phyloP scores from a whole-genome alignment of 345 rosid genomes.

The Raphanus raphanistrum region DNA sequence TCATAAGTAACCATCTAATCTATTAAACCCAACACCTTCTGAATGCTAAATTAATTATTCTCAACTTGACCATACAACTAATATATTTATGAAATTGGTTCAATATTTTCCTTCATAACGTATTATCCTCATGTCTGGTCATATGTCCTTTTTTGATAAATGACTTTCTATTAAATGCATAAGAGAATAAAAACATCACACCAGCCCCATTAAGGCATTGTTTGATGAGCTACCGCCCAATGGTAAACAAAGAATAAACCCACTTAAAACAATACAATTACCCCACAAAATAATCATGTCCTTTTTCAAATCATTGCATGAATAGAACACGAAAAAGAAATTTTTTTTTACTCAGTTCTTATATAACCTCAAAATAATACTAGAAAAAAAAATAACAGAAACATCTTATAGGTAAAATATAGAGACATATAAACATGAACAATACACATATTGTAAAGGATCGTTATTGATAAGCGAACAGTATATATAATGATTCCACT shows the following conservation, averaged over 20 bases:
- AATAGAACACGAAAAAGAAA: background rate
- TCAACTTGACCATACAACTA: background rate
- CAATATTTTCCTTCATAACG: background rate
- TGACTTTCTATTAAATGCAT: too few relatives aligned
- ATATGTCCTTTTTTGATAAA: too few relatives aligned
- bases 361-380: background rate
- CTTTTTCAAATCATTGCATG: background rate
- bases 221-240: too few relatives aligned
- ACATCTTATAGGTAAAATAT: background rate
- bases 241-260: too few relatives aligned
- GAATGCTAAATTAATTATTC: background rate
- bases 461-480: background rate
- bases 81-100: background rate
- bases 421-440: background rate
- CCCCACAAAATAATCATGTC: background rate
- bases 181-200: too few relatives aligned
- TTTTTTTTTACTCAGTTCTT: background rate
- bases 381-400: background rate
- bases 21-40: background rate
- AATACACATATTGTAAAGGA: background rate
- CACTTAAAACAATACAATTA: too few relatives aligned
- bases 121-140: background rate
- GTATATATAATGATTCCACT: background rate
- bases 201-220: too few relatives aligned
- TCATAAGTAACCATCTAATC: background rate